Conservation (phyloP, 345 rosid species). For the Syzygium aqueum region DNA sequence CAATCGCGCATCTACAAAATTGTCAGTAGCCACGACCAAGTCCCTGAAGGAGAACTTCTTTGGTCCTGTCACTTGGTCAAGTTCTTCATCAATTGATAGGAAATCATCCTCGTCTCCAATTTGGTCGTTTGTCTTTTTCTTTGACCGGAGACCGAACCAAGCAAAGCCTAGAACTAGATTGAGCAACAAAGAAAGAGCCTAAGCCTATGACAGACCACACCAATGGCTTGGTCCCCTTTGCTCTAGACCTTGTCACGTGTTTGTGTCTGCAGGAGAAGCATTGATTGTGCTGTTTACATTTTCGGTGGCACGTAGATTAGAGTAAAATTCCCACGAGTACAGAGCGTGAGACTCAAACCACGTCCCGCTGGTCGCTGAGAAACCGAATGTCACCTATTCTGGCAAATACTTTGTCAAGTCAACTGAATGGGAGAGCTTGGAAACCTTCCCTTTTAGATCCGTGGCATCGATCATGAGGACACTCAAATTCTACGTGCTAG, state of each 20-base stretch:
- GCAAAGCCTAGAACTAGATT: background rate
- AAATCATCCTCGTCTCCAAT: background rate
- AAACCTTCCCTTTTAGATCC: background rate
- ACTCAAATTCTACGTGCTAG: background rate
- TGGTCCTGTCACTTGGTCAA: background rate
- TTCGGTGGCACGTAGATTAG: background rate
- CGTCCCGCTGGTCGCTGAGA: conserved; percentile 2
- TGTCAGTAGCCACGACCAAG: background rate
- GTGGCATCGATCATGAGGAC: background rate
- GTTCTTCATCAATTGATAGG: background rate
- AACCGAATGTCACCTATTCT: conserved; percentile 9
- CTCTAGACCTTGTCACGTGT: background rate
- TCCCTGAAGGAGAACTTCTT: background rate
- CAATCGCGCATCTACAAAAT: background rate
- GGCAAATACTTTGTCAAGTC: background rate
- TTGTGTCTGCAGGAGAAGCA: background rate
- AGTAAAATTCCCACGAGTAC: conserved; percentile 7
- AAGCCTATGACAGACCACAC: background rate
- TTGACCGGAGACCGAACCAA: background rate
- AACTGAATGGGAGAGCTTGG: background rate
- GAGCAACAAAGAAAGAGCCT: background rate
- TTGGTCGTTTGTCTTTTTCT: background rate
- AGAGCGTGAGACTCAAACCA: background rate
- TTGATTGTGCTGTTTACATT: background rate
- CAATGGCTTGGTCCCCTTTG: background rate